A percentile compares a stretch with the other conserved stretches of the same genome.
These are phyloP conservation scores for Astrothelium macrocarpum DNA, from an alignment of 495 filamentous ascomycete species.

Conservation along the genomic window DNA sequence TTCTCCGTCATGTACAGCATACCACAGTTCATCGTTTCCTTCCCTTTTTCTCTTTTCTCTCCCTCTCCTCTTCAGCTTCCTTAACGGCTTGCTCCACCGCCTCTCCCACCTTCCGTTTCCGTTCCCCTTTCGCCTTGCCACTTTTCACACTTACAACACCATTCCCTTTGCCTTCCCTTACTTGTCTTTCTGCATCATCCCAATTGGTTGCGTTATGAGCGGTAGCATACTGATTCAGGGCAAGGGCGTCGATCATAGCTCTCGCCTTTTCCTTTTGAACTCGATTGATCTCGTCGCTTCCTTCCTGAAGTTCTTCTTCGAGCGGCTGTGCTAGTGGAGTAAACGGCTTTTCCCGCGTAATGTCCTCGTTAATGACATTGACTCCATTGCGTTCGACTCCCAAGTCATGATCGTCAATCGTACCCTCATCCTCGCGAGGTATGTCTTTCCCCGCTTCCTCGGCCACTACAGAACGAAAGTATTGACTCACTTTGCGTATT, in stretches of 20 bases:
- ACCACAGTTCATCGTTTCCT: slow-evolving; percentile 13
- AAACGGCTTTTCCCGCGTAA: slow-evolving; percentile 32
- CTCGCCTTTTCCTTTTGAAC: slow-evolving; percentile 67
- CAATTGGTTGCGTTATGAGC: slow-evolving; percentile 68
- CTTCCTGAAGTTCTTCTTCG: slow-evolving; percentile 80
- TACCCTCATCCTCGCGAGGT: slow-evolving; percentile 38
- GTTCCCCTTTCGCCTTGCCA: slow-evolving; percentile 38
- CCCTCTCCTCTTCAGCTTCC: slow-evolving; percentile 44
- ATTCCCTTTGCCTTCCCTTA: slow-evolving; percentile 45
- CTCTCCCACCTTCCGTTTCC: slow-evolving; percentile 72
- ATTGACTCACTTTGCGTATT: slow-evolving; percentile 69
- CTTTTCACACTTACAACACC: slow-evolving; percentile 73
- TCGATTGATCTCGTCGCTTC: slow-evolving; percentile 61
- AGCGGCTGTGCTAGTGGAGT: slow-evolving; percentile 60
- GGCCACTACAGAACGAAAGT: slow-evolving; percentile 66
- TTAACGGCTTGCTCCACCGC: slow-evolving; percentile 54
- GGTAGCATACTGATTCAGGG: slow-evolving; percentile 67
- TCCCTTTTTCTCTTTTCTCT: slow-evolving; percentile 47
- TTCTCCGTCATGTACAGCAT: background rate
- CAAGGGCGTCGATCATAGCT: slow-evolving; percentile 78
- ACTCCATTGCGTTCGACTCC: slow-evolving; percentile 35
- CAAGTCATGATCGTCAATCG: slow-evolving; percentile 52
- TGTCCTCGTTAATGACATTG: slow-evolving; percentile 4
- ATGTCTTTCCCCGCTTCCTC: slow-evolving; percentile 52
- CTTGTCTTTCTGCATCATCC: slow-evolving; percentile 75